Conservation (phyloP, 2,329 filamentous ascomycete species). For the Penicillium sclerotiorum region DNA sequence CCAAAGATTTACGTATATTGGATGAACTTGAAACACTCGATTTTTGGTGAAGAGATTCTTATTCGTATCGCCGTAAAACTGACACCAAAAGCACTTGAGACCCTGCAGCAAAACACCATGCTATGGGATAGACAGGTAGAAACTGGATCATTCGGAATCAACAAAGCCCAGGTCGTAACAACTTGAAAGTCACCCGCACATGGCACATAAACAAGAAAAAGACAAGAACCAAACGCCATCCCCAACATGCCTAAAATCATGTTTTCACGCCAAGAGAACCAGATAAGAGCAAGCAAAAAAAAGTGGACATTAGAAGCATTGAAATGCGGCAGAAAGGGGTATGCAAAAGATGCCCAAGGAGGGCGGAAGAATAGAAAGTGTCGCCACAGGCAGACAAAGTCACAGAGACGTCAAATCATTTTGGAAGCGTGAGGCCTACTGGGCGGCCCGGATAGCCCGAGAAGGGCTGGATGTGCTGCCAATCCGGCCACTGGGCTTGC, state of each 20-base stretch:
- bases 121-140: conserved; percentile 5
- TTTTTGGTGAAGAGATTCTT: conserved; percentile 14
- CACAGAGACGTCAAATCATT: conserved; percentile 5
- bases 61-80: conserved; percentile 25
- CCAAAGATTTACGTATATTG: neutral
- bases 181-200: conserved; percentile 24
- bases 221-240: conserved; percentile 31
- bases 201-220: conserved; percentile 17
- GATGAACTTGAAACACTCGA: neutral
- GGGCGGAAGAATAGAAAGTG: conserved; percentile 25
- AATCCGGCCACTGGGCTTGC: conserved; percentile 51
- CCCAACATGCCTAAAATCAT: conserved; percentile 27
- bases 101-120: conserved; percentile 14
- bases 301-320: conserved; percentile 23
- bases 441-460: conserved; percentile 27
- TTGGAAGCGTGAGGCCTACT: conserved; percentile 16
- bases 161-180: conserved; percentile 11
- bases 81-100: conserved; percentile 14
- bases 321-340: conserved; percentile 25
- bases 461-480: conserved; percentile 44
- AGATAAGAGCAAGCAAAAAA: conserved; percentile 18
- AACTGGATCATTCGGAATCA: neutral
- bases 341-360: conserved; percentile 21
- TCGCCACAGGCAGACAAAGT: conserved; percentile 13
- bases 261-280: conserved; percentile 26